Conservation (phyloP, 257 asterid species). For the Fraxinus excelsior region DNA sequence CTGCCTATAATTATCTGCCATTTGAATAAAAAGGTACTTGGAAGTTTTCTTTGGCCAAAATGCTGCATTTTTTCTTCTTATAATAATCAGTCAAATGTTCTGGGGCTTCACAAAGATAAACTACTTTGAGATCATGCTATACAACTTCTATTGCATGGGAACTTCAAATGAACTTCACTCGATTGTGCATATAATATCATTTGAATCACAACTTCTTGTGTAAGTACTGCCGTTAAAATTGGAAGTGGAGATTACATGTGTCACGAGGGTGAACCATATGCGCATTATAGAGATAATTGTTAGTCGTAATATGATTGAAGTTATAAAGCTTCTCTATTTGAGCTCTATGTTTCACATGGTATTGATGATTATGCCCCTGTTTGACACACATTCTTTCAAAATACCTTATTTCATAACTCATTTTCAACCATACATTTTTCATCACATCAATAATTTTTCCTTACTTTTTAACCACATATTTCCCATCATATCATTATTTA, state of each 20-base stretch:
- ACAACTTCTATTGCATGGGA: constrained; percentile 9
- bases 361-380: neutral
- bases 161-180: constrained; percentile 12
- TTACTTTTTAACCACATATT: no score
- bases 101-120: constrained; percentile 12
- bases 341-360: neutral
- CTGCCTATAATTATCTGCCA: constrained; percentile 67
- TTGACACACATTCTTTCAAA: no score
- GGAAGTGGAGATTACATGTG: neutral
- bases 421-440: no score
- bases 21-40: constrained; percentile 66
- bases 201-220: constrained; percentile 8
- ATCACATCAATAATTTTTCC: no score
- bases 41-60: constrained; percentile 20
- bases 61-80: constrained; percentile 5
- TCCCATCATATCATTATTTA: no score
- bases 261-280: neutral
- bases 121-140: neutral
- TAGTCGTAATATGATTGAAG: neutral
- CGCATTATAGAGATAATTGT: neutral
- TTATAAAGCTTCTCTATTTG: neutral
- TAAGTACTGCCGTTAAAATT: neutral
- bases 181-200: constrained; percentile 7
- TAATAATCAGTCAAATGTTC: neutral
- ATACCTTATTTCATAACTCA: no score